Percentiles rank a stretch among this genome's conserved stretches.
Evolutionary conservation across 805 yeast species (phyloP).

Genomic region (Ogataea saltuana): DNA sequence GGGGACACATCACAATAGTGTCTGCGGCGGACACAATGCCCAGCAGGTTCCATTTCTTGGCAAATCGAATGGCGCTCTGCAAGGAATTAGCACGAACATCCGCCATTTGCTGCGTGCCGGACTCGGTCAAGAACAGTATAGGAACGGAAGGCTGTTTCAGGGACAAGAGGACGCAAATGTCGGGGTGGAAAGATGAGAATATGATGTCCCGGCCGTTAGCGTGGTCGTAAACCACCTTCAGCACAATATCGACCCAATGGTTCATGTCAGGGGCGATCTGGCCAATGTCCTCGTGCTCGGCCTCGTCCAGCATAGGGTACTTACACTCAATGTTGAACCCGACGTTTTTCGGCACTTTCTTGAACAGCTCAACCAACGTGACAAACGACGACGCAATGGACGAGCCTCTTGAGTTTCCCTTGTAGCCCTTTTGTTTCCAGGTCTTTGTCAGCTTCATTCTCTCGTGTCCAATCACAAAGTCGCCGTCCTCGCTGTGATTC

Average conservation of each 20-base stretch:
- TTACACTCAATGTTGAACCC: slow-evolving; percentile 95
- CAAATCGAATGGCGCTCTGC: slow-evolving; percentile 89
- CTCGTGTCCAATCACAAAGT: slow-evolving; percentile 44
- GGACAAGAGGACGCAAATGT: slow-evolving; percentile 79
- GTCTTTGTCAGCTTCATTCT: slow-evolving; percentile 88
- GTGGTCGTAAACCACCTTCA: slow-evolving; percentile 75
- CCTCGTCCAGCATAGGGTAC: slow-evolving; percentile 94
- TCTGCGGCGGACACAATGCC: slow-evolving; percentile 91
- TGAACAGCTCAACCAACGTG: slow-evolving; percentile 80
- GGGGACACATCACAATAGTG: slow-evolving; percentile 85
- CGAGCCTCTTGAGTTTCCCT: slow-evolving; percentile 89
- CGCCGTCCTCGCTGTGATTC: slow-evolving; percentile 29
- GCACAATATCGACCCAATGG: slow-evolving; percentile 83
- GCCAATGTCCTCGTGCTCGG: slow-evolving; percentile 85
- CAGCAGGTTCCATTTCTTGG: slow-evolving; percentile 84
- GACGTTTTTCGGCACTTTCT: slow-evolving; percentile 74
- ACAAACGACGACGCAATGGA: slow-evolving; percentile 92
- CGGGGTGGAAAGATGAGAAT: slow-evolving; percentile 94
- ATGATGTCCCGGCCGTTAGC: slow-evolving; percentile 80
- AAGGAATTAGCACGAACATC: slow-evolving; percentile 85
- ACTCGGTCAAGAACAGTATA: slow-evolving; percentile 83
- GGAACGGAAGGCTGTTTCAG: slow-evolving; percentile 94
- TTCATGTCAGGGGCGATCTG: slow-evolving; percentile 81
- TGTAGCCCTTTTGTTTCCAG: slow-evolving; percentile 80
- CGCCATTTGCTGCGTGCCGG: slow-evolving; percentile 84